Evolutionary conservation across 495 filamentous ascomycete species (phyloP).

Genomic region (Penicillium atrosanguineum): DNA sequence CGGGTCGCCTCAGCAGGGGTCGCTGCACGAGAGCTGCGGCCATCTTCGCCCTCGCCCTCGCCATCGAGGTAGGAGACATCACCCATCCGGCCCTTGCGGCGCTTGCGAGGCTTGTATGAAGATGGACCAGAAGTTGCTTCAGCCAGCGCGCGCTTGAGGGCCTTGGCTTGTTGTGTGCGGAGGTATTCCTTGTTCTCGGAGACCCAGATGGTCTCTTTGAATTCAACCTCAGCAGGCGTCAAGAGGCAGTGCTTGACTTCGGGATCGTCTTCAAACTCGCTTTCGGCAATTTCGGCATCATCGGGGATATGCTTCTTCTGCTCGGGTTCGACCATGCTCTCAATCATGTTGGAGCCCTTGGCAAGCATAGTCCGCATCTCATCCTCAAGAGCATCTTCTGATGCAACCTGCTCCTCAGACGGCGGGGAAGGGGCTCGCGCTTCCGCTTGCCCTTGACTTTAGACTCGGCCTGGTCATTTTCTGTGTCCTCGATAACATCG

Average conservation of each 20-base stretch:
- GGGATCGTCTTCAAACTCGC: constrained; percentile 75
- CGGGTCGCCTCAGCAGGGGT: constrained; percentile 71
- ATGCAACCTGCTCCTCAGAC: constrained; percentile 39
- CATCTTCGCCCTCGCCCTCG: constrained; percentile 37
- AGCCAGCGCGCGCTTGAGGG: constrained; percentile 60
- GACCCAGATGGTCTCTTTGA: constrained; percentile 92
- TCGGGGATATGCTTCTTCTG: constrained; percentile 36
- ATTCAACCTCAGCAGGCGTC: constrained; percentile 61
- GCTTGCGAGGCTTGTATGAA: constrained; percentile 47
- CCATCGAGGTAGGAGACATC: constrained; percentile 51
- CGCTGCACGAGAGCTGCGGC: constrained; percentile 37
- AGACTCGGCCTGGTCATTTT: constrained; percentile 13
- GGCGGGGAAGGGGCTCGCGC: constrained; percentile 30
- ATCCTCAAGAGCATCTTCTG: constrained; percentile 43
- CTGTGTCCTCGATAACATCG: constrained; percentile 23
- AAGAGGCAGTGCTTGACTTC: constrained; percentile 79
- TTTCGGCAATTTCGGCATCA: constrained; percentile 58
- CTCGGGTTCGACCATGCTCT: constrained; percentile 18
- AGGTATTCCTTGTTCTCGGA: constrained; percentile 90
- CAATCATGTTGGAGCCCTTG: constrained; percentile 39
- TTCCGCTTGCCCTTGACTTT: constrained; percentile 32
- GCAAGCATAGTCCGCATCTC: constrained; percentile 41
- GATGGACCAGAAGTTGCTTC: constrained; percentile 46
- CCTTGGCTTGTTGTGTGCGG: constrained; percentile 74
- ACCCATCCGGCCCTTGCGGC: constrained; percentile 47